Base-by-base conservation (phyloP, 2,329 filamentous ascomycete genomes). In the Ceratocystis ficicola region DNA sequence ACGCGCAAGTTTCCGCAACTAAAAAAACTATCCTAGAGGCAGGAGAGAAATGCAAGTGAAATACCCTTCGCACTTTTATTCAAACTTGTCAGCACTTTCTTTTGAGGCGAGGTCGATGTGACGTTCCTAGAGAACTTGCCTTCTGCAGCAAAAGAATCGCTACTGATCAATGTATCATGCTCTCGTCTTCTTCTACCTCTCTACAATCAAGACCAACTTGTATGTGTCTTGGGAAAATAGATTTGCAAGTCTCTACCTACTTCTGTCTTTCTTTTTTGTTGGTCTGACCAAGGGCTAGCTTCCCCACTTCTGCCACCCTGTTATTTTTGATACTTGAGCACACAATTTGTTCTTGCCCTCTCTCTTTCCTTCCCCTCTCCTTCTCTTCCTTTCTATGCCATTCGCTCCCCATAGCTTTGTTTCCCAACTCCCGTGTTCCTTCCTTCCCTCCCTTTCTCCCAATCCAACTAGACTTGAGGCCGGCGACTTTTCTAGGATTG, bases 41-140 rank as follows among this genome's bases (percentile, higher is more conserved):
- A 36, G 32, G 32, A 36, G 32, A 3, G 12, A 36, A 36, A 36
- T 36, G 46, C 46, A 52, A 12, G 48, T 52, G 48, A 25, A 52
- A 52, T 52, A 52, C 20, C 48, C 10, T 52, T 52, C 48, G 20
- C 48, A 25, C 20, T 52, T 25, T 25, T 52, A 52, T 25, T 25
- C 52, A 36, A 17, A 57, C 8, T n/a, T 36, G 55, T 59, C 55
- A 59, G 55, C 55, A 59, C 55, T n/a, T 59, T 59, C 55, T 59
- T 59, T 59, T 36, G 55, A 30, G 55, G 55, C 55, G 17, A 59
- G 55, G 25, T 59, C 55, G 28, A 59, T 59, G 55, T 17, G 55
- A 36, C 28, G 30, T 30, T 25, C 17, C 32, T 10, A 36, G 17
- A 20, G 32, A 8, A 59, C 25, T 32, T 15, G 20, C 10, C 46